phyloP scores from a whole-genome alignment of 805 yeast genomes.

The Schwanniomyces vanrijiae region DNA sequence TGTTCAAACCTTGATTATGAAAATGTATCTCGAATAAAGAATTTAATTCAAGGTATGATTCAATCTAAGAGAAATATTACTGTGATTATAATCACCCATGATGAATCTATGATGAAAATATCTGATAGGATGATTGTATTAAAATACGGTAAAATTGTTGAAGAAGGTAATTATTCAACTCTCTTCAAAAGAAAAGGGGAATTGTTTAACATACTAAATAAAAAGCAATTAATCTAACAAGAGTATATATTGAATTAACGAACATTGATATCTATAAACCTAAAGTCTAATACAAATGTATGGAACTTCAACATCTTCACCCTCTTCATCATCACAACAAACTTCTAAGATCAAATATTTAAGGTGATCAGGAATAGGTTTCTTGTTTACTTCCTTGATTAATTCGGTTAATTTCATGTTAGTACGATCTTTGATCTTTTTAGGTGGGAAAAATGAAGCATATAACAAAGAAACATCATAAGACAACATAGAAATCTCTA shows the following conservation, averaged over 20 bases:
- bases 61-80: slow-evolving; percentile 27
- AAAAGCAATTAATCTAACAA: not conserved
- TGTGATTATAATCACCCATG: slow-evolving; percentile 72
- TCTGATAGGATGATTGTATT: slow-evolving; percentile 54
- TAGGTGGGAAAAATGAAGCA: slow-evolving; percentile 92
- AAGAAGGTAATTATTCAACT: slow-evolving; percentile 39
- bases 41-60: slow-evolving; percentile 43
- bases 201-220: slow-evolving; percentile 11
- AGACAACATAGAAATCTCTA: slow-evolving; percentile 88
- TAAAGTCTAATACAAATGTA: slow-evolving; percentile 60
- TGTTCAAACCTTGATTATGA: slow-evolving; percentile 82
- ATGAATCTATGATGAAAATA: slow-evolving; percentile 59
- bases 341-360: slow-evolving; percentile 83
- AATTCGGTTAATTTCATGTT: slow-evolving; percentile 67
- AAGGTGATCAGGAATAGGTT: slow-evolving; percentile 71
- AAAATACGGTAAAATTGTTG: slow-evolving; percentile 47
- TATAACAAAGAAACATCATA: slow-evolving; percentile 86
- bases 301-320: slow-evolving; percentile 96
- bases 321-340: slow-evolving; percentile 87
- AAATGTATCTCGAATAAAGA: slow-evolving; percentile 51
- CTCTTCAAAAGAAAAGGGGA: slow-evolving; percentile 26
- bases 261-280: not conserved
- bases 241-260: not conserved
- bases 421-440: slow-evolving; percentile 79
- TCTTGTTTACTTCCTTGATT: slow-evolving; percentile 82